Conservation (phyloP, 768 basidiomycete genomes). For the Trametes coccinea region DNA sequence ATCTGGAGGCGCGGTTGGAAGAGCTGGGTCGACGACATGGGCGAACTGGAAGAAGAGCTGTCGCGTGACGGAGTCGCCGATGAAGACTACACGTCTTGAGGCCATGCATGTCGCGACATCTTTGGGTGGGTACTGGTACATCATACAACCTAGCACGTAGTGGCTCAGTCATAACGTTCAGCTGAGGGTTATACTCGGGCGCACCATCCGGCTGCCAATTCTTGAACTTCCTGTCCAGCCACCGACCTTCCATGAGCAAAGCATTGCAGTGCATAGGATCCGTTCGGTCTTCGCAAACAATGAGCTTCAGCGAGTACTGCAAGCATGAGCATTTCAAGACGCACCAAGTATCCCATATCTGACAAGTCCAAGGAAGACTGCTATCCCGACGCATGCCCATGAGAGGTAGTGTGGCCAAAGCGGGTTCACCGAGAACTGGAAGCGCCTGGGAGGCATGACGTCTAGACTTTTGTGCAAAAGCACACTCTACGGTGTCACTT, state of each 20-base stretch:
- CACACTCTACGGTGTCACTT: too few relatives aligned
- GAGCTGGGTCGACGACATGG: slow-evolving; percentile 55
- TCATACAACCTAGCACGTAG: slow-evolving; percentile 68
- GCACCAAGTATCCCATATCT: slow-evolving; percentile 47
- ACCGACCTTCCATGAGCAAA: slow-evolving; percentile 69
- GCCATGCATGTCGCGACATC: slow-evolving; percentile 57
- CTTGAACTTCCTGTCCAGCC: slow-evolving; percentile 65
- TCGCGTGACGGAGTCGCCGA: slow-evolving; percentile 85
- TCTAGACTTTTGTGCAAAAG: background rate
- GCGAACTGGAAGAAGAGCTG: slow-evolving; percentile 77
- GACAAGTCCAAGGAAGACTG: slow-evolving; percentile 45
- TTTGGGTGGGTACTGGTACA: slow-evolving; percentile 58
- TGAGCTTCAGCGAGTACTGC: background rate
- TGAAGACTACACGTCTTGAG: slow-evolving; percentile 66
- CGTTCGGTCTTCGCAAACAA: slow-evolving; percentile 51
- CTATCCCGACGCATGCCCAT: slow-evolving; percentile 39
- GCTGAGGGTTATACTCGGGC: slow-evolving; percentile 20
- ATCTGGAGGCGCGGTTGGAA: slow-evolving; percentile 53
- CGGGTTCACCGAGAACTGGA: slow-evolving; percentile 33
- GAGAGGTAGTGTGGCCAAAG: slow-evolving; percentile 54
- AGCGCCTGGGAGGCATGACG: slow-evolving; percentile 30
- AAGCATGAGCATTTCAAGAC: slow-evolving; percentile 17
- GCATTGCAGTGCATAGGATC: slow-evolving; percentile 77
- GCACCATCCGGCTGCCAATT: slow-evolving; percentile 91
- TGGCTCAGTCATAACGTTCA: slow-evolving; percentile 6